Evolutionary conservation across 108 stramenopile species (phyloP).

Genomic region (Cyclostephanos tholiformis): DNA sequence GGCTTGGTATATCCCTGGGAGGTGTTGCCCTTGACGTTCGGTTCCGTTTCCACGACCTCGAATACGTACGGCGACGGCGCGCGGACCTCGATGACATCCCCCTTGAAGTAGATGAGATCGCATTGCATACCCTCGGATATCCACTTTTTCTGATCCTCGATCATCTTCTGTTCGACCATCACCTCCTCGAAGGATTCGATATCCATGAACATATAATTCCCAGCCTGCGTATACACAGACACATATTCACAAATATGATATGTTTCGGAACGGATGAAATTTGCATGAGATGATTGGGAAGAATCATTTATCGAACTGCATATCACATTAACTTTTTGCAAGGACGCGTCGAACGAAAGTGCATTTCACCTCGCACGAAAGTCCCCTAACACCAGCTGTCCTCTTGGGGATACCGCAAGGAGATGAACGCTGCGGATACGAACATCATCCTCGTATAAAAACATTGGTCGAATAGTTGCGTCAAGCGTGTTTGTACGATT

Average conservation of each 20-base stretch:
- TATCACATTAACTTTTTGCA: no score
- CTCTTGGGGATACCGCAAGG: no score
- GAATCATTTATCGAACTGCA: no score
- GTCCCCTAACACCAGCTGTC: no score
- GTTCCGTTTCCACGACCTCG: slow-evolving; percentile 86
- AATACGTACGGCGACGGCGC: slow-evolving; percentile 74
- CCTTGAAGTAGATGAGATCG: slow-evolving; percentile 82
- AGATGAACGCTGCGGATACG: no score
- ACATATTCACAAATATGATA: no score
- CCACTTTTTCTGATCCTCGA: slow-evolving; percentile 81
- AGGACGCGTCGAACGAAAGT: no score
- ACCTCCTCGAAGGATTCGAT: slow-evolving; percentile 91
- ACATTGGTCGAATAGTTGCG: no score
- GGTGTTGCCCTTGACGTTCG: slow-evolving; percentile 93
- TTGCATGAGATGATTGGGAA: not conserved
- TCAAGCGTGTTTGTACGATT: no score
- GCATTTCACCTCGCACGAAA: no score
- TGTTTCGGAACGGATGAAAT: not conserved
- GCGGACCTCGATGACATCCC: slow-evolving; percentile 82
- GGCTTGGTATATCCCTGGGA: slow-evolving; percentile 89
- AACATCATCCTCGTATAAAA: no score
- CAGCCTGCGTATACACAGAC: slow-evolving; percentile 20
- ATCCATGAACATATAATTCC: slow-evolving; percentile 91
- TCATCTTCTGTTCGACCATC: slow-evolving; percentile 54
- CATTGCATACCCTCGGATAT: slow-evolving; percentile 86